These are phyloP conservation scores for Cyathus striatus DNA, from an alignment of 768 basidiomycete genomes.

Conservation along the genomic window DNA sequence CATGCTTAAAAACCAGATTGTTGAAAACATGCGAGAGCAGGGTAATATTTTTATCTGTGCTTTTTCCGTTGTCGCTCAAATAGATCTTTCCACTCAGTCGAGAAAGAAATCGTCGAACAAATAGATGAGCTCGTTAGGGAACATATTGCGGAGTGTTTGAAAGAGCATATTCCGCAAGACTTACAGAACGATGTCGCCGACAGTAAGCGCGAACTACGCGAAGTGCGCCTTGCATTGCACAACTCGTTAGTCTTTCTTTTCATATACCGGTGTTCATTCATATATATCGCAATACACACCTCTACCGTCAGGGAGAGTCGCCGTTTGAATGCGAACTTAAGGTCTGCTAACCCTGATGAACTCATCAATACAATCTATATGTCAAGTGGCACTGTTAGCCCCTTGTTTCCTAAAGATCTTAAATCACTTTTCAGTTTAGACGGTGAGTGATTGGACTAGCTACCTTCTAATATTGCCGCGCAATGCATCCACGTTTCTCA, in stretches of 20 bases:
- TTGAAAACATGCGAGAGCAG: conserved; percentile 37
- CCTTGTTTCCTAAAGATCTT: conserved; percentile 46
- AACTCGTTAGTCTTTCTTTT: conserved; percentile 46
- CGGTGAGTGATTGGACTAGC: conserved; percentile 26
- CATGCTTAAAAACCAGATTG: conserved; percentile 35
- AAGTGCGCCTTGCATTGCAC: conserved; percentile 41
- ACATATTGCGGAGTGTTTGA: conserved; percentile 43
- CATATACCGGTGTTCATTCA: no score
- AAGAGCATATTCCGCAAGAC: conserved; percentile 37
- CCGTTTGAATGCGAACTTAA: conserved; percentile 44
- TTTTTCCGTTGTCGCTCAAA: neutral
- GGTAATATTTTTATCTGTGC: conserved; percentile 29
- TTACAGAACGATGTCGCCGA: conserved; percentile 42
- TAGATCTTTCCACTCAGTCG: conserved; percentile 27
- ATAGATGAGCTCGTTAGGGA: conserved; percentile 47
- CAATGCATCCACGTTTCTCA: neutral
- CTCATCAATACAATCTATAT: conserved; percentile 43
- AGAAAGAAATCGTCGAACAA: conserved; percentile 38
- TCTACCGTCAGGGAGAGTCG: conserved; percentile 36
- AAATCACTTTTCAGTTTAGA: conserved; percentile 46
- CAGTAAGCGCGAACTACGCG: conserved; percentile 40
- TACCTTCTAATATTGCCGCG: neutral
- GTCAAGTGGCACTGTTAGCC: conserved; percentile 40
- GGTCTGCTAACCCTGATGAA: conserved; percentile 33
- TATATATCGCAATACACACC: conserved; percentile 3